Evolutionary conservation across 2,329 filamentous ascomycete genomes (phyloP).

Genomic region (Colletotrichum brevisporum): DNA sequence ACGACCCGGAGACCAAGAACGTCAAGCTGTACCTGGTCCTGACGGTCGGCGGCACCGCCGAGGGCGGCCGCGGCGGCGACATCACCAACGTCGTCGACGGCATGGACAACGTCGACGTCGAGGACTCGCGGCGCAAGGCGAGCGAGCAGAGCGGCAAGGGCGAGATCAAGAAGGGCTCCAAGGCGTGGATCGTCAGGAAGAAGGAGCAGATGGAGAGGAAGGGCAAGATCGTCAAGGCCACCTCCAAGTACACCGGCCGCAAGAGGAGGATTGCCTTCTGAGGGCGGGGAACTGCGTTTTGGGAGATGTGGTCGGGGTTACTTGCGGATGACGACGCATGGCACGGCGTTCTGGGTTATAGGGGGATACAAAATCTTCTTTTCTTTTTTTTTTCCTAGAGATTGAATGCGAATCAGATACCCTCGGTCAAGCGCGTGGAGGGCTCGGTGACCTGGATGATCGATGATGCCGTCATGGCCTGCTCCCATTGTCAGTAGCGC

Average conservation of each 20-base stretch:
- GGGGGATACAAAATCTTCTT: conserved; percentile 10
- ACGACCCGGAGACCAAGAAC: conserved; percentile 97
- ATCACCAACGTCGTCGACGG: conserved; percentile 92
- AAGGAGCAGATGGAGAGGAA: conserved; percentile 96
- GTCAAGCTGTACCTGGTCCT: conserved; percentile 96
- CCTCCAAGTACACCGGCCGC: conserved; percentile 93
- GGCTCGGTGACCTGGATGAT: no score
- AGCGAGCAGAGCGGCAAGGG: conserved; percentile 61
- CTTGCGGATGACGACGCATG: conserved; percentile 32
- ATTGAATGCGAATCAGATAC: conserved; percentile 40
- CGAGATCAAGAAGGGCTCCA: conserved; percentile 83
- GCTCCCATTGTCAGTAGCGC: background rate
- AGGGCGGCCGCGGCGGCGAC: conserved; percentile 73
- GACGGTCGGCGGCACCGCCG: conserved; percentile 79
- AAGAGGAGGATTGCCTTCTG: conserved; percentile 86
- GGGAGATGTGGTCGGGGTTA: conserved; percentile 6
- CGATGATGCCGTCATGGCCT: background rate
- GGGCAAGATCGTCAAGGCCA: conserved; percentile 93
- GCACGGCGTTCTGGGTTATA: conserved; percentile 43
- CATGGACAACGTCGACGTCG: conserved; percentile 89
- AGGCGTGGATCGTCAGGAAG: conserved; percentile 86
- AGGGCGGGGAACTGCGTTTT: background rate
- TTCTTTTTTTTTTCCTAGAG: conserved; percentile 21
- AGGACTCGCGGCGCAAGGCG: conserved; percentile 75
- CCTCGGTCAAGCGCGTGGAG: conserved; percentile 3